Base-by-base conservation (phyloP, 176 grass and related monocot genomes). In the Oryza meridionalis region DNA sequence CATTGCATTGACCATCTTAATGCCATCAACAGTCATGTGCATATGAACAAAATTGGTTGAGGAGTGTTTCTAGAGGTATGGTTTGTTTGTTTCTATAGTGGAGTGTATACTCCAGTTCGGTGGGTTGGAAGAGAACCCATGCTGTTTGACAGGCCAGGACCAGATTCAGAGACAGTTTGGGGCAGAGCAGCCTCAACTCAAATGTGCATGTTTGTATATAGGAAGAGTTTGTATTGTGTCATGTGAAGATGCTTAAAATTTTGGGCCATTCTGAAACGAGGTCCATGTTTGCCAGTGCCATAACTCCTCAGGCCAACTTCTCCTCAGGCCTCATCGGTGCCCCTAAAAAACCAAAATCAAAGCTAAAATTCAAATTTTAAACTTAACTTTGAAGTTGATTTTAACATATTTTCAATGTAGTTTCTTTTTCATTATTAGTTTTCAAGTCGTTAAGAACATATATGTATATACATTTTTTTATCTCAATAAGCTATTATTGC, bases 101-200 rank as follows among this genome's bases (percentile, higher is more conserved):
- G n/a, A n/a, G n/a, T 40, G 2, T n/a, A 0, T 5, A 3, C 63
- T 3, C 38, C 38, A 7, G 74, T 43, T 58, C 45, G 37, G 26
- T 50, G 51, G 5, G 35, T 26, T 6, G 6, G 32, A 49, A 24
- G 21, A 25, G 35, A 15, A 16, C 16, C 31, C 44, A 17, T 68
- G 67, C 13, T 61, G 50, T 44, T 66, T 51, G 12, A 29, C 15
- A 38, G 64, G 17, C 11, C 50, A 1, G 67, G 55, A 26, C 29
- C 65, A 46, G 77, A 58, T 35, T 79, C 17, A 11, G 67, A 22
- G 27, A 17, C 32, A 19, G 38, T 49, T 78, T 72, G 84, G 58
- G 77, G 64, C 62, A 76, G 72, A 87, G 9, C 45, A 71, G 50
- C 5, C 49, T 33, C 72, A 11, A 31, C 14, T 77, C 51, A 49